Evolutionary conservation across 2,329 filamentous ascomycete species (phyloP).

Genomic region (Colletotrichum cuscutae): DNA sequence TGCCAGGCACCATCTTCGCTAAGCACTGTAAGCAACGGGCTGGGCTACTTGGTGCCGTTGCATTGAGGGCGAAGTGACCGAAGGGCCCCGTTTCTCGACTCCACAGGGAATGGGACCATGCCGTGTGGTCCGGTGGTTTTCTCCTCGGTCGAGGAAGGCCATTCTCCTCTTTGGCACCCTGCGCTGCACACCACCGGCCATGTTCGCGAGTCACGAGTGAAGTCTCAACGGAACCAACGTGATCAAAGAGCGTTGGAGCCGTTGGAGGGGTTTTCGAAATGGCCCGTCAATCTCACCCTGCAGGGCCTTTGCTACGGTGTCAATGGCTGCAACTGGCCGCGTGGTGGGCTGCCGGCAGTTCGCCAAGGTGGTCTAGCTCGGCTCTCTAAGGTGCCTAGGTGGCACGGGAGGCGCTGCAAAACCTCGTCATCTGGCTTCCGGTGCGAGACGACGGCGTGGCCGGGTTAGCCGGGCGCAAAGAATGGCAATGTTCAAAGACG

Average conservation of each 20-base stretch:
- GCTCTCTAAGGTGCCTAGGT: slow-evolving; percentile 2
- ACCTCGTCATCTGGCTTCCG: not conserved
- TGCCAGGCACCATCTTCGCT: slow-evolving; percentile 11
- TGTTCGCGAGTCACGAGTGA: not conserved
- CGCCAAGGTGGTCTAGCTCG: slow-evolving; percentile 8
- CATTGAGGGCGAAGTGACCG: slow-evolving; percentile 2
- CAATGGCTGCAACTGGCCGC: slow-evolving; percentile 3
- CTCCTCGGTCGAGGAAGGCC: not conserved
- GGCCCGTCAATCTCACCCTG: not conserved
- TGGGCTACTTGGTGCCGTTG: not conserved
- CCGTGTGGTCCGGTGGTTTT: not conserved
- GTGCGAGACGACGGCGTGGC: not conserved
- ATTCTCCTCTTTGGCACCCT: not conserved
- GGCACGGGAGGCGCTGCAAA: slow-evolving; percentile 3
- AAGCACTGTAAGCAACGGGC: not conserved
- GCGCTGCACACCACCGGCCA: not conserved
- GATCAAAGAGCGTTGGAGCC: not conserved
- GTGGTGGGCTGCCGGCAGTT: slow-evolving; percentile 21
- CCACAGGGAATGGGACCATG: not conserved
- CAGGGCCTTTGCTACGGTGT: not conserved
- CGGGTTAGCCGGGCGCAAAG: not conserved
- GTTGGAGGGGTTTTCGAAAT: not conserved
- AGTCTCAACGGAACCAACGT: not conserved
- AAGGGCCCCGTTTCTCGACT: not conserved
- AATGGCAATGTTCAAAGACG: not conserved